Base-by-base conservation (phyloP, 495 filamentous ascomycete genomes). In the Aspergillus bertholletiae region DNA sequence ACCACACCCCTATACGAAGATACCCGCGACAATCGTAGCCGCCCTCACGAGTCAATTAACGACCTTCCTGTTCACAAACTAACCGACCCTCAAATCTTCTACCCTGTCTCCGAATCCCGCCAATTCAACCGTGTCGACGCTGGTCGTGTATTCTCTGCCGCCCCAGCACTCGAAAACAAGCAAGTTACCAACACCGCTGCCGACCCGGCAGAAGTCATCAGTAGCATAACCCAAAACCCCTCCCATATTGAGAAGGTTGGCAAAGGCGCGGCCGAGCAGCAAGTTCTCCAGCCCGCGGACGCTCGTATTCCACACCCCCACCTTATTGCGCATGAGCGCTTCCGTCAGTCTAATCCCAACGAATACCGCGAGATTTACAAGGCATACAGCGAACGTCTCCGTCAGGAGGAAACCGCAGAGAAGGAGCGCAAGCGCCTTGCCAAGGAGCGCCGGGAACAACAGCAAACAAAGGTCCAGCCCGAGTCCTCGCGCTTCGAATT, bases 121-220 rank as follows among this genome's bases (percentile, higher is more conserved):
- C 75, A 85, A 32, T 97, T 96, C 70, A 97, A 88, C 5, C 89
- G 95, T 67, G 80, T 72, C 24, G 93, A 97, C 67, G 95, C 94
- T 7, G 95, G 88, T 34, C 85, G 87, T 58, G 90, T 88, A 35
- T 97, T 98, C 72, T 73, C 77, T 35, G 73, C 58, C n/a, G 75
- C 75, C 15, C 75, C 75, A 4, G 65, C 68, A 5, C 54, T 72
- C 7, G 61, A 65, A 24, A 65, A 72, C 44, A 53, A 54, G 13
- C 23, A 53, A 13, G 62, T 54, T 12, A 58, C 60, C 2, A 49
- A 49, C 1, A 57, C 63, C 23, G 60, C 60, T 24, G 58, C 61
- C 9, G 56, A 77, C 35, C 70, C 72, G 15, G 60, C 59, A n/a
- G 65, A 66, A 41, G 51, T 63, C 7, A 53, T 65, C 41, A 52